Evolutionary conservation across 768 basidiomycete species (phyloP).

Genomic region (Cantharellus anzutake): DNA sequence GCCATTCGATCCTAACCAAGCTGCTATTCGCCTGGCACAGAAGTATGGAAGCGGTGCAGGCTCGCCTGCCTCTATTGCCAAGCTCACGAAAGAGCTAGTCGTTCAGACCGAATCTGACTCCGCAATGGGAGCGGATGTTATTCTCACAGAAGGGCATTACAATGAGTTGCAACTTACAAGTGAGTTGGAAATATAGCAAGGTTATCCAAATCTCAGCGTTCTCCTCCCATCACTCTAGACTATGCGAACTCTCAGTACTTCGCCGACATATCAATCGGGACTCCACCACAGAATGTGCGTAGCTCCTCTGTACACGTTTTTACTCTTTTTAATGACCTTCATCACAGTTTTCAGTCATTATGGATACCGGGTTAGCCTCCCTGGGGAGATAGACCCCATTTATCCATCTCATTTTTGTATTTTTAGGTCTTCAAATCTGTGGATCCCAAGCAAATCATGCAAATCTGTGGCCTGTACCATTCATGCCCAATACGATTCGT

Average conservation of each 20-base stretch:
- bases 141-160: background rate
- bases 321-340: background rate
- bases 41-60: background rate
- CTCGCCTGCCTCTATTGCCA: background rate
- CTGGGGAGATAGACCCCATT: background rate
- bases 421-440: conserved; percentile 14
- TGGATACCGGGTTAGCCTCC: conserved; percentile 21
- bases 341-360: conserved; percentile 20
- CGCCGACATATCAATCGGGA: conserved; percentile 23
- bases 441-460: conserved; percentile 16
- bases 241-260: conserved; percentile 29
- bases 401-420: background rate
- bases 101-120: background rate
- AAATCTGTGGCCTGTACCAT: conserved; percentile 15
- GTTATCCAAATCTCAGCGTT: background rate
- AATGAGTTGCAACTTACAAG: background rate
- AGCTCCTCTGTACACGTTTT: background rate
- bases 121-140: background rate
- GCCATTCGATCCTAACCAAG: background rate
- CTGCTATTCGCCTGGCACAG: background rate
- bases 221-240: conserved; percentile 11
- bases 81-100: background rate
- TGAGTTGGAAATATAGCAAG: background rate
- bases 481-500: conserved; percentile 24
- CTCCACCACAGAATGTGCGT: conserved; percentile 17